A percentile compares a stretch with the other conserved stretches of the same genome.
phyloP scores from a whole-genome alignment of 768 basidiomycete species.

The Strobilomyces dryophilus region DNA sequence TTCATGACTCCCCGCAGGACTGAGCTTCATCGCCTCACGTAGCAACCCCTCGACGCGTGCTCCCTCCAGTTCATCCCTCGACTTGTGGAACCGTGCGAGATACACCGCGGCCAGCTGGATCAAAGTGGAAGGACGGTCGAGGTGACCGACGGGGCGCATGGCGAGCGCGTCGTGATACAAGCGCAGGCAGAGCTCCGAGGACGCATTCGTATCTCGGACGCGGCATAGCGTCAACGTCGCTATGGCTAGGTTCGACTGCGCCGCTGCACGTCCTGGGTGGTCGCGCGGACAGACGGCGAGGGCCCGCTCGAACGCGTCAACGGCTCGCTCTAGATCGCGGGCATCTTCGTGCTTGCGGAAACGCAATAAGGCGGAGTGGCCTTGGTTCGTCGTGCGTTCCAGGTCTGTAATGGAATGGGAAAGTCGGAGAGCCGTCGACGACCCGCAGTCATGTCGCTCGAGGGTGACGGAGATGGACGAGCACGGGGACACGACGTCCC shows the following conservation, averaged over 20 bases:
- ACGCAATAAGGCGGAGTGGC: too few species aligned
- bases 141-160: not conserved
- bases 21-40: not conserved
- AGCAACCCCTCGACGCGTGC: not conserved
- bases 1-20: not conserved
- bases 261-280: not conserved
- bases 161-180: not conserved
- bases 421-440: too few species aligned
- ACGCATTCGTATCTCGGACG: not conserved
- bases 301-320: not conserved
- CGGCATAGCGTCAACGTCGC: not conserved
- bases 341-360: too few species aligned
- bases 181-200: not conserved
- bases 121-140: not conserved
- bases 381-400: too few species aligned
- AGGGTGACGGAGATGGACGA: not conserved
- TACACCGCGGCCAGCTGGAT: not conserved
- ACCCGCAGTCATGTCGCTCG: too few species aligned
- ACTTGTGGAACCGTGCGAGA: not conserved
- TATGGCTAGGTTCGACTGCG: not conserved
- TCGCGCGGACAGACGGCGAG: not conserved
- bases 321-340: too few species aligned
- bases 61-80: not conserved
- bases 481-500: not conserved
- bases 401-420: too few species aligned